Evolutionary conservation across 495 filamentous ascomycete genomes (phyloP).

Genomic region (Cercophora newfieldiana): DNA sequence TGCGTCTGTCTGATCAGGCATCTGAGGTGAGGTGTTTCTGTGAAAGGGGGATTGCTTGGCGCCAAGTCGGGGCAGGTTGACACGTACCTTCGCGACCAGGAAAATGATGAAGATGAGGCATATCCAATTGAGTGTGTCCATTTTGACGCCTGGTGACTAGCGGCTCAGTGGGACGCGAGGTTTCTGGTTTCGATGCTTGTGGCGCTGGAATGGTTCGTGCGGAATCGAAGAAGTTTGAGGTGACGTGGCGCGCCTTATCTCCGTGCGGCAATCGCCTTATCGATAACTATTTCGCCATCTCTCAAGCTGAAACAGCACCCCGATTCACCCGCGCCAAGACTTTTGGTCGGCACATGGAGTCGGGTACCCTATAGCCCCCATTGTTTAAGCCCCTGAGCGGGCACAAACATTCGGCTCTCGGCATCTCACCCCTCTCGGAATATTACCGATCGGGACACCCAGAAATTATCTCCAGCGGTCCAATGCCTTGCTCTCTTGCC

Average conservation of each 20-base stretch:
- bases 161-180: not conserved
- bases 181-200: not conserved
- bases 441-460: constrained; percentile 74
- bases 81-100: not conserved
- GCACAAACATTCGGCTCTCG: too few relatives aligned
- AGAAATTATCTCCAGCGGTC: constrained; percentile 83
- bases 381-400: too few relatives aligned
- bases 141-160: not conserved
- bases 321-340: too few relatives aligned
- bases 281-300: too few relatives aligned
- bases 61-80: not conserved
- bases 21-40: not conserved
- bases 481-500: constrained; percentile 93
- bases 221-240: not conserved
- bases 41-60: too few relatives aligned
- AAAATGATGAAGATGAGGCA: not conserved
- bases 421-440: not conserved
- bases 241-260: not conserved
- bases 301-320: not conserved
- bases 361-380: too few relatives aligned
- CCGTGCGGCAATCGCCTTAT: not conserved
- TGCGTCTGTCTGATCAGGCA: not conserved
- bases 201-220: not conserved
- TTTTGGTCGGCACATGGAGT: too few relatives aligned
- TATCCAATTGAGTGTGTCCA: not conserved